Base-by-base conservation (phyloP, 2,329 filamentous ascomycete genomes). In the Ilyonectria sp. region DNA sequence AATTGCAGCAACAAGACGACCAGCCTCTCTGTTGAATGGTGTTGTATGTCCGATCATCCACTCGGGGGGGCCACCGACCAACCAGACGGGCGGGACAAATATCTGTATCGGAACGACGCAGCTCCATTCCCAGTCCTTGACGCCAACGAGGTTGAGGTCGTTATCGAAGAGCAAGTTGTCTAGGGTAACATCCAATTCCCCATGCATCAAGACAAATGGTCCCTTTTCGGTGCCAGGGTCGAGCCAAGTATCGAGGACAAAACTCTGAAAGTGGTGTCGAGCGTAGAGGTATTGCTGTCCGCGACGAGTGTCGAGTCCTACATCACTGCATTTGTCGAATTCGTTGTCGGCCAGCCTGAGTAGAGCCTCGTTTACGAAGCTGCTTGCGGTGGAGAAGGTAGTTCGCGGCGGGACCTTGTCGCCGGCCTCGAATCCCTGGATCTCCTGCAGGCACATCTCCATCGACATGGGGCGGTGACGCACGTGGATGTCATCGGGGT, bases 121-220 rank as follows among this genome's bases (percentile, higher is more conserved):
- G 31, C 44, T 60, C 31, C 31, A 60, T 60, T 60, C 57, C 46
- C 46, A 60, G 57, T 60, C 57, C 17, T 43, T n/a, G 15, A 60
- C 46, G 7, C 43, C 31, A 17, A 52, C 46, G n/a, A 60, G 31
- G 10, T 35, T 52, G 2, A 40, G 11, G 7, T 60, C 19, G 2
- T 60, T 19, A 19, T 60, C 46, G 9, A 31, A 52, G 13, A 60
- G 35, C 19, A 60, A 8, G 31, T 52, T 60, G 13, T 29, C 26
- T 7, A n/a, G 26, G 13, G 33, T 17, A 17, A 61, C 44, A 11
- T 40, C 19, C 1, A 53, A 5, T 17, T 61, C 58, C 3, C 49
- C 47, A 35, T 61, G 58, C 35, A 54, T 61, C 1, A 54, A 49
- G 1, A 61, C 23, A 13, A 61, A 61, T 2, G 58, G 58, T 1